Conservation (phyloP, 208 protist species). For the Crithidia sp. region DNA sequence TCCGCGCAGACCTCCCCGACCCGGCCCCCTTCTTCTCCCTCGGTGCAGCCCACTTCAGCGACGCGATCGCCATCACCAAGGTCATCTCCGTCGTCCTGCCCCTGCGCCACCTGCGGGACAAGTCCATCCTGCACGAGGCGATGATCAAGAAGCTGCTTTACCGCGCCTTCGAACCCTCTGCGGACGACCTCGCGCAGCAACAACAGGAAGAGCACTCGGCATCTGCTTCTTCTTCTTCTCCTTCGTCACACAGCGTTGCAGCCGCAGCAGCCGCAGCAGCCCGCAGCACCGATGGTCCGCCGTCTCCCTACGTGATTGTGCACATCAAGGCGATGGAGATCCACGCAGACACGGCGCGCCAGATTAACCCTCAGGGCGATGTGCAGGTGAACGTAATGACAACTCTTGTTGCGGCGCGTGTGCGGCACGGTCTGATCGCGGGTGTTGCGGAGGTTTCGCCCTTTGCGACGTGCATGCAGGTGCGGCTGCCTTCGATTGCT, state of each 20-base stretch:
- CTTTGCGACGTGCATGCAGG: conserved; percentile 51
- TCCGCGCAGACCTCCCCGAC: conserved; percentile 1
- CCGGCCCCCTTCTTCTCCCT: conserved; percentile 50
- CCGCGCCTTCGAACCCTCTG: conserved; percentile 38
- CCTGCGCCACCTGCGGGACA: conserved; percentile 44
- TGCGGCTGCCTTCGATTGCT: conserved; percentile 34
- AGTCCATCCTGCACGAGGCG: conserved; percentile 38
- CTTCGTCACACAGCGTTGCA: too few species aligned
- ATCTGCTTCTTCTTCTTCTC: conserved; percentile 1
- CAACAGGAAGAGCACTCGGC: neutral
- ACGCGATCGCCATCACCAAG: conserved; percentile 30
- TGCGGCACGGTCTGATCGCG: conserved; percentile 54
- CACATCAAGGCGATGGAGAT: conserved; percentile 50
- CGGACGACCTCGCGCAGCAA: conserved; percentile 27
- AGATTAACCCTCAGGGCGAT: conserved; percentile 47
- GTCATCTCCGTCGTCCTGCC: conserved; percentile 53
- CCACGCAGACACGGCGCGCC: conserved; percentile 48
- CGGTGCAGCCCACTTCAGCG: conserved; percentile 38
- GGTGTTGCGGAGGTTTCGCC: conserved; percentile 47
- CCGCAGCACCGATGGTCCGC: neutral
- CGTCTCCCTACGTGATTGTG: conserved; percentile 22
- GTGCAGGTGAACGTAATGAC: conserved; percentile 53
- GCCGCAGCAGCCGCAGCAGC: too few species aligned
- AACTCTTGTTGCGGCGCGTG: conserved; percentile 33
- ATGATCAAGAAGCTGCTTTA: conserved; percentile 59